phyloP scores from a whole-genome alignment of 1,284 basidiomycete genomes.

The Gymnopus androsaceus region DNA sequence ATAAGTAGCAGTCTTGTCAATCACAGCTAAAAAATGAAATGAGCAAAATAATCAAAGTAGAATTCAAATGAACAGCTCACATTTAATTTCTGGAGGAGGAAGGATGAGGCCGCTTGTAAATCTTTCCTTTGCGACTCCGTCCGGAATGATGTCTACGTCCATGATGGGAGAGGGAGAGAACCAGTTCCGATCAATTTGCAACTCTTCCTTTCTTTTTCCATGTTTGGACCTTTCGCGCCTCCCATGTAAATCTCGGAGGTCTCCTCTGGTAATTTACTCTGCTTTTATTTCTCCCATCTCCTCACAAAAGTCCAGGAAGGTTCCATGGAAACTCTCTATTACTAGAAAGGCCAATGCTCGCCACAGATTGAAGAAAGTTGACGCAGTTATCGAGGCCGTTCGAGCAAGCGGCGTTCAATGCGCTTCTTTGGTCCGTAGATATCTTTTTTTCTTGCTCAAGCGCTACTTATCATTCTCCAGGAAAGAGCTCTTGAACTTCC shows the following conservation, averaged over 20 bases:
- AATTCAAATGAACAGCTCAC: constrained; percentile 44
- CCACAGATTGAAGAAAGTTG: constrained; percentile 87
- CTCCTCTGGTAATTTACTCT: constrained; percentile 67
- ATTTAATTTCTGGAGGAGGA: constrained; percentile 91
- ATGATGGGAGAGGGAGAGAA: constrained; percentile 26
- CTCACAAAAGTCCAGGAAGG: constrained; percentile 68
- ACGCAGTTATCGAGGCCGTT: constrained; percentile 90
- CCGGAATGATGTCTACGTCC: constrained; percentile 39
- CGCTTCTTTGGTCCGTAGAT: constrained; percentile 62
- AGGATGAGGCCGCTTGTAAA: constrained; percentile 87
- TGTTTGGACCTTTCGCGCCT: constrained; percentile 81
- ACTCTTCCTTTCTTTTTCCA: constrained; percentile 35
- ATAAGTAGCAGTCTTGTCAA: constrained; percentile 94
- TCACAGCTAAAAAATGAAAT: constrained; percentile 63
- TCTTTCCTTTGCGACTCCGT: constrained; percentile 39
- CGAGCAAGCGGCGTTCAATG: constrained; percentile 80
- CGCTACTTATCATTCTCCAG: constrained; percentile 34
- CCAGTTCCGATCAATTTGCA: constrained; percentile 1
- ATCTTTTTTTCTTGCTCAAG: constrained; percentile 1
- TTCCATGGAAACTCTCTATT: constrained; percentile 88
- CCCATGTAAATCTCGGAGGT: constrained; percentile 66
- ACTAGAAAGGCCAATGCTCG: constrained; percentile 93
- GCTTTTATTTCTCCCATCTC: neutral
- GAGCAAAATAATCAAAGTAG: constrained; percentile 8
- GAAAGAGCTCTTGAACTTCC: constrained; percentile 75